phyloP scores from a whole-genome alignment of 2,329 filamentous ascomycete species.

The Myriosclerotinia scirpicola region DNA sequence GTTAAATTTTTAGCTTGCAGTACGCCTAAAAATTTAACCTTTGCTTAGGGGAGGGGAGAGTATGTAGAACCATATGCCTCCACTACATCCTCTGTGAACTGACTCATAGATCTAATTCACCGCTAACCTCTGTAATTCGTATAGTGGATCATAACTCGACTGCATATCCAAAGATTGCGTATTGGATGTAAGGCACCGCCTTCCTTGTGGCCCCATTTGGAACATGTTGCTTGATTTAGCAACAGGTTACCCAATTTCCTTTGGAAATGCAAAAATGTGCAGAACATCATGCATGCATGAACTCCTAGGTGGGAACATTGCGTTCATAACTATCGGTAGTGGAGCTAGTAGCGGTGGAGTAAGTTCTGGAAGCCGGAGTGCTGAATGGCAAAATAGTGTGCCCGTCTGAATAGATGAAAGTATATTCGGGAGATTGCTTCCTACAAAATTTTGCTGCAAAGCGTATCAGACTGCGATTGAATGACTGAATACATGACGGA shows the following conservation, averaged over 20 bases:
- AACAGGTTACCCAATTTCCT: background rate
- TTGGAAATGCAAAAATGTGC: background rate
- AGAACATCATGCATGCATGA: constrained; percentile 13
- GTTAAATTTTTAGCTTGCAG: too few species aligned
- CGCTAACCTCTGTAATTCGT: background rate
- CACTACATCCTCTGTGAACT: background rate
- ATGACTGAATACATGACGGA: background rate
- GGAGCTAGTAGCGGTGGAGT: background rate
- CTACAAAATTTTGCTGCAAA: background rate
- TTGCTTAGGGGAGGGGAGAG: too few species aligned
- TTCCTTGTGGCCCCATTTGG: background rate
- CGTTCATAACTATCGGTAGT: background rate
- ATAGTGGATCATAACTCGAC: background rate
- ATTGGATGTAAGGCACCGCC: background rate
- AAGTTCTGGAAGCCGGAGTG: background rate
- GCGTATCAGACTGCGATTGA: background rate
- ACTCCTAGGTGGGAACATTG: constrained; percentile 4
- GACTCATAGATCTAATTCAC: background rate
- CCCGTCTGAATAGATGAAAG: background rate
- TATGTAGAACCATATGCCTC: background rate
- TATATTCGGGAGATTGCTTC: background rate
- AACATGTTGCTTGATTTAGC: background rate
- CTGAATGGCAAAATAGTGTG: constrained; percentile 7
- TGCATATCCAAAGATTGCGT: background rate
- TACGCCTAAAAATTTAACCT: too few species aligned